Evolutionary conservation across 169 alveolate species (phyloP), one percentile per base, ranked within the genome.

Genomic region (Miamiensis avidus): DNA sequence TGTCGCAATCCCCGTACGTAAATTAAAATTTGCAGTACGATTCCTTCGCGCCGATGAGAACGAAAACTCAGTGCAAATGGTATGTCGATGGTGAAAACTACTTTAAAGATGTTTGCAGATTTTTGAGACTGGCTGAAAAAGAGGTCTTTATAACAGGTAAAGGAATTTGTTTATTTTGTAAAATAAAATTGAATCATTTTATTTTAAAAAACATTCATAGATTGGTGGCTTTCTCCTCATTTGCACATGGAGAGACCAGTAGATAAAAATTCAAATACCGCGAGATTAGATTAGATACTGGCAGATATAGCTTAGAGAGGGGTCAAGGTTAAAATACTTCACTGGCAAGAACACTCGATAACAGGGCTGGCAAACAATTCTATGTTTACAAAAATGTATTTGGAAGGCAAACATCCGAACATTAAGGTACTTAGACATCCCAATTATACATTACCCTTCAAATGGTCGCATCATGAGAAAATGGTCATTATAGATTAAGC

Each of bases 391-490:
- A 88, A 89, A 86, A 26, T 78, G 33, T 78, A 82, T 79, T 85
- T 89, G 33, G 83, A 34, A 33, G 75, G 65, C 16, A 28, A 49
- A 29, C 74, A 79, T 4, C 49, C 31, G 6, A 94, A 94, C 86
- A 94, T 96, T 4, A 85, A 90, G 81, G 92, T 96, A 1, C 34
- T 93, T 4, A 75, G 97, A 28, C 97, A 96, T 87, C 96, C 98
- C 31, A 83, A 81, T 74, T 82, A 86, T 0, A 72, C 87, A 16
- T 75, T 92, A 27, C 87, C 93, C 0, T 81, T 89, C 31, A 86
- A 92, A 77, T 96, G 97, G 96, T 91, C 96, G 30, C 98, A 96
- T 81, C 98, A 96, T 83, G 96, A 91, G 83, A 96, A 96, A 89
- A 34, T 96, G 83, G 96, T 93, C 28, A 91, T 94, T 27, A 91